phyloP scores from a whole-genome alignment of 768 basidiomycete genomes.

The Rhizopogon rudus region DNA sequence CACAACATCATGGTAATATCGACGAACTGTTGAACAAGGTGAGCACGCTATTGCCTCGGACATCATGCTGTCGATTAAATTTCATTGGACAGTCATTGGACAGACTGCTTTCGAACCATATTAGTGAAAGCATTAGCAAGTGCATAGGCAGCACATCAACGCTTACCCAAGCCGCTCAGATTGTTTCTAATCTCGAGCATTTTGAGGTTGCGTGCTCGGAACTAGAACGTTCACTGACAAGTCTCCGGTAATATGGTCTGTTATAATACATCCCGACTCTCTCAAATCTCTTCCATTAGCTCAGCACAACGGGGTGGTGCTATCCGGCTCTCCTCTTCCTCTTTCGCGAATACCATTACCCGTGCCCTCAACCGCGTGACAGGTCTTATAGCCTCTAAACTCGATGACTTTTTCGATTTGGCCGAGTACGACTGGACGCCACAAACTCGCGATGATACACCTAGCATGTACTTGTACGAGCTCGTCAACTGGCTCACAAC shows the following conservation, averaged over 20 bases:
- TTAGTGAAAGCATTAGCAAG: slow-evolving; percentile 71
- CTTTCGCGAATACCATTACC: slow-evolving; percentile 67
- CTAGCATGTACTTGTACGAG: slow-evolving; percentile 94
- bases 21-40: slow-evolving; percentile 91
- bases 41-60: neutral
- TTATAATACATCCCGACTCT: neutral
- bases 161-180: slow-evolving; percentile 88
- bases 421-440: slow-evolving; percentile 96
- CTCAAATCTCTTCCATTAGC: slow-evolving; percentile 32
- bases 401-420: slow-evolving; percentile 93
- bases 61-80: neutral
- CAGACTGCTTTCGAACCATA: slow-evolving; percentile 67
- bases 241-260: slow-evolving; percentile 55
- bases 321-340: slow-evolving; percentile 60
- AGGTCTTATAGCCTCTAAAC: slow-evolving; percentile 80
- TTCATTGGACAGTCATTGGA: slow-evolving; percentile 67
- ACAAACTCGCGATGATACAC: slow-evolving; percentile 58
- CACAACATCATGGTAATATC: slow-evolving; percentile 86
- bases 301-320: slow-evolving; percentile 81
- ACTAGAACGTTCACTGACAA: slow-evolving; percentile 79
- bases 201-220: slow-evolving; percentile 83
- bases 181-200: slow-evolving; percentile 89
- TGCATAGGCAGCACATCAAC: slow-evolving; percentile 73
- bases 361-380: slow-evolving; percentile 74
- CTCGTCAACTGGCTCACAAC: slow-evolving; percentile 96